Evolutionary conservation across 371 early-diverging fungal species (phyloP), one percentile per base, ranked within the genome.

Genomic region (Synchytrium microbalum): DNA sequence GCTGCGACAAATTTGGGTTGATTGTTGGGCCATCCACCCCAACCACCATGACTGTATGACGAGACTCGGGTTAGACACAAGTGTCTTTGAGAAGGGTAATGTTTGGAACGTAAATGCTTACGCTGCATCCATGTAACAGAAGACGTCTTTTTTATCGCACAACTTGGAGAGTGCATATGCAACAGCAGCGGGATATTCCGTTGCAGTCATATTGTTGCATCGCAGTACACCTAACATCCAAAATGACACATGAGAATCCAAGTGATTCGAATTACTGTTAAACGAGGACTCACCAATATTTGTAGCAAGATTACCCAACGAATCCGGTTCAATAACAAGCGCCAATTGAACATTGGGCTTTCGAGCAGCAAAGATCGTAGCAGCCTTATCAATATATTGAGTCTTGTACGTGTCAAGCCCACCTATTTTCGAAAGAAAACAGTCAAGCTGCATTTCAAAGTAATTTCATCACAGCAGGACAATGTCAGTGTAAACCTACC

Each of bases 41-140:
- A 74, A 46, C 75, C 75, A 46, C 69, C 77, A 61, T 74, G 74
- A 19, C 67, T 75, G 29, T 57, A 33, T n/a, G 63, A 76, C 74
- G 30, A 74, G 38, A 61, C 75, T 76, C 60, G 58, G 33, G 56
- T 53, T 63, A 28, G 61, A 60, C 38, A 72, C 69, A 31, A 28
- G 28, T n/a, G n/a, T n/a, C n/a, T n/a, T n/a, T n/a, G n/a, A n/a
- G n/a, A n/a, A n/a, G n/a, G n/a, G n/a, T n/a, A n/a, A n/a, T n/a
- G n/a, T n/a, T n/a, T n/a, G n/a, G n/a, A n/a, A n/a, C n/a, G n/a
- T n/a, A n/a, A 32, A 72, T 57, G 16, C 23, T 10, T 38, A 38
- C 46, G 19, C 19, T 10, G 19, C 46, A 38, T 38, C 46, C 5
- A 5, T 19, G 5, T 38, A 38, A 19, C 46, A 38, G 10, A 38